Evolutionary conservation across 768 basidiomycete species (phyloP).

Genomic region (Sarcodon aspratus): DNA sequence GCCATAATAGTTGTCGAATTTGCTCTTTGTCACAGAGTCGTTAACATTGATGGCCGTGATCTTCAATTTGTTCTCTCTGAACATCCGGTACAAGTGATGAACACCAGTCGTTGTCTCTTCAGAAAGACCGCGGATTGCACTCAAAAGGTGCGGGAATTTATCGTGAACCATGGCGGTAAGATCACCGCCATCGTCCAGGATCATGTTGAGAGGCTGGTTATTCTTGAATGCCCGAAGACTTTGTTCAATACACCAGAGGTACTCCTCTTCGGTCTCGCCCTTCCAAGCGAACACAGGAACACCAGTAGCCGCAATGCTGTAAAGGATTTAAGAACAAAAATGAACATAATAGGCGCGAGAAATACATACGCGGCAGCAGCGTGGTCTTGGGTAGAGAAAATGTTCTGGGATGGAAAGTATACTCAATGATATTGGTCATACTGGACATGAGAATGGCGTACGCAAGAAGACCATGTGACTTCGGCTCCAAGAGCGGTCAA

Average conservation of each 20-base stretch:
- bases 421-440: background rate
- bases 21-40: constrained; percentile 99
- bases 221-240: constrained; percentile 79
- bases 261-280: constrained; percentile 99
- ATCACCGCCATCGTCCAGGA: constrained; percentile 98
- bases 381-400: constrained; percentile 99
- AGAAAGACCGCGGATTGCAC: constrained; percentile 87
- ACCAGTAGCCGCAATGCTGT: constrained; percentile 91
- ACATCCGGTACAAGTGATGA: constrained; percentile 96
- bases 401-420: constrained; percentile 54
- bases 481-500: constrained; percentile 91
- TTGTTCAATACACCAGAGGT: constrained; percentile 97
- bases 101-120: constrained; percentile 99
- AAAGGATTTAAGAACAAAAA: background rate
- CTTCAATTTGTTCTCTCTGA: constrained; percentile 93
- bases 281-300: constrained; percentile 99
- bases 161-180: constrained; percentile 92
- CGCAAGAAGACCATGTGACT: constrained; percentile 98
- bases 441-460: constrained; percentile 25
- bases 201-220: constrained; percentile 89
- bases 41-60: constrained; percentile 99
- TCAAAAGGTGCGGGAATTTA: constrained; percentile 86
- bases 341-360: background rate
- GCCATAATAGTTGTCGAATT: constrained; percentile 98
- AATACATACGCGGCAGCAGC: constrained; percentile 87